Base-by-base conservation (phyloP, 2,329 filamentous ascomycete genomes). In the Cordyceps cateniannulata region DNA sequence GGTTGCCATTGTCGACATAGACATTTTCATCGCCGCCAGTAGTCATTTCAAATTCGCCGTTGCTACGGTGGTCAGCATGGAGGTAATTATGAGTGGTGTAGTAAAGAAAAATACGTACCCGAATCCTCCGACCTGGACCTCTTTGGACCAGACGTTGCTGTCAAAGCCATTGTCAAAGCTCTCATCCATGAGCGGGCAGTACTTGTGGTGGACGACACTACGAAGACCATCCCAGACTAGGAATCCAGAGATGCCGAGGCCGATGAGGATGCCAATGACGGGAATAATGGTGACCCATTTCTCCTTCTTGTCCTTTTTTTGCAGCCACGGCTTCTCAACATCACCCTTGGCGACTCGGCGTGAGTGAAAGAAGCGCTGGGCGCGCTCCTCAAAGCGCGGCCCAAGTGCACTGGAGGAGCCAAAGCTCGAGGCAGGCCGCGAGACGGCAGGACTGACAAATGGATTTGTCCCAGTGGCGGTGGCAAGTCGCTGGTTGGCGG, bases 201-300 rank as follows among this genome's bases (percentile, higher is more conserved):
- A 91, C 53, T 86, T 85, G 77, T 93, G 87, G 68, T 87, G 85
- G 40, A 89, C 82, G 3, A 95, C 89, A 60, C 84, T 87, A 54
- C 76, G 76, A 44, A 93, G 71, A 4, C 91, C 91, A 65, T 93
- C 87, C 80, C 86, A 95, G 52, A 95, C 78, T 49, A 95, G 75
- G 67, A 93, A 84, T 1, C 81, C 90, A 1, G 87, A 84, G 45
- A 93, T 75, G 3, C 72, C 82, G 40, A 93, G 71, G 16, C 91
- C 91, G 16, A 92, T 63, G 3, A 86, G 52, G 54, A 95, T 83
- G 51, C 90, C 90, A 25, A 91, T 71, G 47, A 92, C 70, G 2
- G 90, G 90, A 61, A 96, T 82, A 64, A 93, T 91, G 2, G 87
- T 92, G 9, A 91, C 86, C 90, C 90, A 95, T 77, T 91, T 95